Base-by-base conservation (phyloP, 139 green algal genomes). In the Volvox africanus region DNA sequence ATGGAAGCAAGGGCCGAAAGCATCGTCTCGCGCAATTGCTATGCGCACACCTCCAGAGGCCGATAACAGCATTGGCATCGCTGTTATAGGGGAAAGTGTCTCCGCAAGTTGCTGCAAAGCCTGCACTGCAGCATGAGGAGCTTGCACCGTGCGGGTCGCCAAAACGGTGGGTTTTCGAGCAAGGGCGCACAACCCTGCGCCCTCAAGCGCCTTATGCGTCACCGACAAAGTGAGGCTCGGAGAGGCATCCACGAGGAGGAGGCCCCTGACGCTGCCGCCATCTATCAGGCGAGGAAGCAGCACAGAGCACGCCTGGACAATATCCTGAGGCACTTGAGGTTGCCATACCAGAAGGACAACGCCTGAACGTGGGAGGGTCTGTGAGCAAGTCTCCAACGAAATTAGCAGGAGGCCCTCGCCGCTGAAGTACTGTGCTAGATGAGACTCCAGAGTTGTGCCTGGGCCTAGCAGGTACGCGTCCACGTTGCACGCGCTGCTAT, bases 11-110 rank as follows among this genome's bases (percentile, higher is more conserved):
- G 82, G 89, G 32, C 82, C 36, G 61, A 92, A 92, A 1, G 69
- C 68, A 37, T 88, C 88, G 61, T 92, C 82, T 20, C 68, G 71
- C 9, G 89, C 89, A 0, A 89, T 82, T 22, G 89, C 89, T 71
- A 92, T 86, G 71, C 81, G 75, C 5, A 91, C 88, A 6, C 35
- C 61, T 30, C 36, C 78, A 35, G 76, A 24, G 26, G 14, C 61
- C 0, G 21, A 28, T 19, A 5, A 12, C 32, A 1, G 61, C 69
- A 19, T 61, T 2, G 65, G 32, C 9, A 79, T n/a, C 19, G 80
- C 6, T 1, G 80, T 65, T 2, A 19, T 11, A 26, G 61, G 0
- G 0, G 87, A 61, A 62, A 86, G 77, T 2, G 61, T 2, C 2
- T 87, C 87, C 18, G 87, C 26, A n/a, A 90, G 86, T 55, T 83